Percentiles rank a stretch among this genome's conserved stretches.
These are phyloP conservation scores for Cercospora sp. DNA, from an alignment of 2,329 filamentous ascomycete species.

Conservation along the genomic window DNA sequence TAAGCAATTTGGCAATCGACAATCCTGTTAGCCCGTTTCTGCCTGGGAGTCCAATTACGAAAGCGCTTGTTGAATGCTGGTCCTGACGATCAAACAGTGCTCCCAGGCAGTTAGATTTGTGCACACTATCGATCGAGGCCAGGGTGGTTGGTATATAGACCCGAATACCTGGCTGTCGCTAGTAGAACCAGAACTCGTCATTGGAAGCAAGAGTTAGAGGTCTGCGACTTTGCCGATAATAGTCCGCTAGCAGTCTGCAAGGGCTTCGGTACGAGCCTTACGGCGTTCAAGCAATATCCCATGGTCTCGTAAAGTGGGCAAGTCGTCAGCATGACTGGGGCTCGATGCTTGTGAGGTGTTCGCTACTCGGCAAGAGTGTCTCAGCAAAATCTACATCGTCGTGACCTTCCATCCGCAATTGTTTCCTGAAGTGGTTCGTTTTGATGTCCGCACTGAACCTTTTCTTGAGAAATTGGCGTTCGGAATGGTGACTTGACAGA, in stretches of 20 bases:
- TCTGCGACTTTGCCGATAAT: not conserved
- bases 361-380: too few relatives aligned
- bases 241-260: not conserved
- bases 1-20: not conserved
- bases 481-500: too few relatives aligned
- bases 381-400: too few relatives aligned
- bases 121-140: not conserved
- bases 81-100: not conserved
- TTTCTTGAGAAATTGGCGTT: not conserved
- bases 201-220: not conserved
- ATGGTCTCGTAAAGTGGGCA: not conserved
- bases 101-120: not conserved
- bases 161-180: not conserved
- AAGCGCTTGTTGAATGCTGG: not conserved
- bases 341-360: not conserved
- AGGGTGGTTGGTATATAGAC: not conserved
- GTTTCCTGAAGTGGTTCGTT: too few relatives aligned
- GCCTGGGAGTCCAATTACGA: not conserved
- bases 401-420: too few relatives aligned
- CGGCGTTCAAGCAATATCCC: not conserved
- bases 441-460: not conserved
- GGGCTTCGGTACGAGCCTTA: not conserved
- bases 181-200: not conserved
- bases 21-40: not conserved
- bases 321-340: not conserved